Percentiles rank a stretch among this genome's conserved stretches.
Conservation (phyloP, 1,284 basidiomycete species). For the Cryptococcus jaspeensis region DNA sequence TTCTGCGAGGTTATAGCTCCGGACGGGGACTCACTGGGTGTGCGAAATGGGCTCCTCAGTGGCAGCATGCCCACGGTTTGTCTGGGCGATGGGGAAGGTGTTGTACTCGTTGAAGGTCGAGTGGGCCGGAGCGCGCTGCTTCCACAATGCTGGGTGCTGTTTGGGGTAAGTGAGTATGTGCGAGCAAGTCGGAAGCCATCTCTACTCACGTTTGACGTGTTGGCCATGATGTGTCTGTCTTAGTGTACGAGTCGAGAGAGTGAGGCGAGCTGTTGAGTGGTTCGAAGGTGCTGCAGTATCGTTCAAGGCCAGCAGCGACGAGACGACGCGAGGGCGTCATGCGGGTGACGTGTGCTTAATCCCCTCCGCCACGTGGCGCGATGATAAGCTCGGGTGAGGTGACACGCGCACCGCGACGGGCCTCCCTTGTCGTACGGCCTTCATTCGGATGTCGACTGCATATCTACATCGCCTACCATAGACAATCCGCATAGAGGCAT, state of each 20-base stretch:
- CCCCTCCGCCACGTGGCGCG: neutral
- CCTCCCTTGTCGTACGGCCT: neutral
- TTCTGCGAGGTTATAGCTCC: neutral
- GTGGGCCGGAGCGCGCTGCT: constrained; percentile 41
- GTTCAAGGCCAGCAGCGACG: neutral
- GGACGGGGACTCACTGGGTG: constrained; percentile 16
- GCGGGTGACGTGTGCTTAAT: neutral
- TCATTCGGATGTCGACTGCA: neutral
- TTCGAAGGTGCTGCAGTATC: neutral
- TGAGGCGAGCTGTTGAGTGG: no score
- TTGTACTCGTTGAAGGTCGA: constrained; percentile 45
- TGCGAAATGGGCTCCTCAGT: constrained; percentile 17
- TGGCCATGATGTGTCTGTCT: no score
- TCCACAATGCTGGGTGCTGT: constrained; percentile 51
- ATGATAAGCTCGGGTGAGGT: neutral
- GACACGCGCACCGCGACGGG: no score
- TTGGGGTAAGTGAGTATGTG: neutral
- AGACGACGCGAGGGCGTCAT: constrained; percentile 9
- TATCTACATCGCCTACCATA: neutral
- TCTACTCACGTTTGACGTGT: neutral
- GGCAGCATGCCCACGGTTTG: constrained; percentile 13
- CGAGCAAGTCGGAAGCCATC: no score
- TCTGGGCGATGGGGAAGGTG: constrained; percentile 31
- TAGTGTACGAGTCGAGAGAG: neutral
- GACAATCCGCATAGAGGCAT: neutral